These are phyloP conservation scores for Pneumocystis oryctolagi DNA, from an alignment of 1,139 yeast genomes.

Conservation along the genomic window DNA sequence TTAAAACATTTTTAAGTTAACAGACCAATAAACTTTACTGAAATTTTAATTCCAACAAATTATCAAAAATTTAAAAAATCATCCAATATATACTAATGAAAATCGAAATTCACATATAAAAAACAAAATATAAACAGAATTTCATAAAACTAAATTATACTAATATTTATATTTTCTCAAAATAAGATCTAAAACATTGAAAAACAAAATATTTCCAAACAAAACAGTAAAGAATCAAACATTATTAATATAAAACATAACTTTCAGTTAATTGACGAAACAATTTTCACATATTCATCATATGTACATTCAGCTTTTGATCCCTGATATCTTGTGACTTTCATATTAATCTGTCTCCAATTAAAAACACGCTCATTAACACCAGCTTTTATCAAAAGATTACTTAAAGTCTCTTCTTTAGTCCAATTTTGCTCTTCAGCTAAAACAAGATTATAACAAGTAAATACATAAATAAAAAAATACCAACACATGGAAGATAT, in stretches of 20 bases:
- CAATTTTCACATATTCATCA: neutral
- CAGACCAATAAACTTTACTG: too few species aligned
- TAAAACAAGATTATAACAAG: constrained; percentile 83
- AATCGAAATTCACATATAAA: too few species aligned
- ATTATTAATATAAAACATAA: neutral
- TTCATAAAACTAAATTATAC: neutral
- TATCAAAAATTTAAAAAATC: too few species aligned
- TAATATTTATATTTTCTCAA: neutral
- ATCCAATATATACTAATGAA: too few species aligned
- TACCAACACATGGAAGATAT: constrained; percentile 17
- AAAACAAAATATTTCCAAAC: neutral
- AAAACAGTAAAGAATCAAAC: neutral
- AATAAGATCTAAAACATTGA: neutral
- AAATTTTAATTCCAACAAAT: too few species aligned
- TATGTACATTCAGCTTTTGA: constrained; percentile 16
- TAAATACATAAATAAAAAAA: constrained; percentile 21
- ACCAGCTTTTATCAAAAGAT: constrained; percentile 64
- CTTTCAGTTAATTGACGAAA: neutral
- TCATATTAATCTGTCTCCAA: constrained; percentile 14
- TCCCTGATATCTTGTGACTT: constrained; percentile 26
- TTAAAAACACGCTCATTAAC: constrained; percentile 16
- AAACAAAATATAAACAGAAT: too few species aligned
- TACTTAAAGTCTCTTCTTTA: constrained; percentile 49
- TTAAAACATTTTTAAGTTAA: too few species aligned
- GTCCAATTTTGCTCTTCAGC: constrained; percentile 85